Evolutionary conservation across 257 asterid genomes (phyloP), one percentile per base, ranked within the genome.

Genomic region (Eucommia ulmoides): DNA sequence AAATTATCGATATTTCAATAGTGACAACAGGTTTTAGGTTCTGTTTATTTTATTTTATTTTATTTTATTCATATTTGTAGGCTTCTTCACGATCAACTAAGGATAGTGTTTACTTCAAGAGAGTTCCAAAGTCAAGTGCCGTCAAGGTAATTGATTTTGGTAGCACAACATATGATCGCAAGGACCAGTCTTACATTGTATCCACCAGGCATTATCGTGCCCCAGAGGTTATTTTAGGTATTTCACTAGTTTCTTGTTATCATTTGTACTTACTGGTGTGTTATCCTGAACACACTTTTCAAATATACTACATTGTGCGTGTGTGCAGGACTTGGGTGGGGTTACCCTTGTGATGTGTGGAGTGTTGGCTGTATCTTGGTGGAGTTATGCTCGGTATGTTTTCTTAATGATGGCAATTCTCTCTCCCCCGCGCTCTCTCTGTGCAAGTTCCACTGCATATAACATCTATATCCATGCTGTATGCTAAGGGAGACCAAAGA

Each of bases 101-200:
- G 64, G 93, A 83, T 50, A 46, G 69, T 50, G 66, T 87, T 14
- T 84, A 72, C 66, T 84, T 54, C 62, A 88, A 79, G 65, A 75
- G 86, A 56, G 60, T 84, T 6, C 95, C 97, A 0, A 88, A 84
- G 54, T 88, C 95, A 0, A 88, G 93, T 77, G 93, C 87, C 23
- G 76, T 88, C 24, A 88, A 88, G 64, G 94, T 88, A 24, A 88
- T 88, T 58, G 97, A 88, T 69, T 88, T 88, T 75, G 97, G 97
- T 46, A 88, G 97, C 72, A 84, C 97, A 1, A 75, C 95, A 3
- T 74, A 61, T 41, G 84, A 79, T 50, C 73, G 66, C 26, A 73
- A 67, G 16, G 81, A 76, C 51, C 95, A 81, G 62, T 58, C 84
- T 0, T 88, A 88, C 61, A 74, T 78, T 1, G 95, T 88, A 1